Conservation (phyloP, 192 early-diverging fungal genomes). For the Backusella sp. region DNA sequence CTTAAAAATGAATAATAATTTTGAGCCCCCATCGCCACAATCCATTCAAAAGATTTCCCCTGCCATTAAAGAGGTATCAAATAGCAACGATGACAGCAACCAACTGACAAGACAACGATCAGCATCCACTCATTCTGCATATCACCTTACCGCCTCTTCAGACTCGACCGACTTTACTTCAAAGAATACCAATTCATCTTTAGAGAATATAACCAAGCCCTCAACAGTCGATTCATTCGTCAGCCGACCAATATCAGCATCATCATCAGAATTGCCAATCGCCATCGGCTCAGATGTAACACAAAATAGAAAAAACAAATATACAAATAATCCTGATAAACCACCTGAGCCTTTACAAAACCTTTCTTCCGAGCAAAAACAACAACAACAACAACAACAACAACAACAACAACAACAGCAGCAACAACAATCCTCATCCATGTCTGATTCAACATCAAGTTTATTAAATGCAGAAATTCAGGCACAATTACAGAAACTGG, state of each 20-base stretch:
- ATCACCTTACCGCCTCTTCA: not conserved
- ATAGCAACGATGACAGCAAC: not conserved
- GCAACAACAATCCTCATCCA: not conserved
- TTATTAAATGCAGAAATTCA: not conserved
- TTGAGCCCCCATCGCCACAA: conserved; percentile 1
- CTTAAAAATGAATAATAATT: conserved; percentile 1
- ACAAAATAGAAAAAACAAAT: not conserved
- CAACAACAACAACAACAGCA: not conserved
- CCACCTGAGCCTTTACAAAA: not conserved
- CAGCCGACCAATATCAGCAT: not conserved
- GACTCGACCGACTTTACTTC: not conserved
- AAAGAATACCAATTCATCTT: not conserved
- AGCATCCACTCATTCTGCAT: not conserved
- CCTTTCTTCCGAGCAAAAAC: conserved; percentile 1
- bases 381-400: not conserved
- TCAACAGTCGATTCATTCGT: not conserved
- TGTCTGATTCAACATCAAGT: not conserved
- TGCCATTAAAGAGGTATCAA: not conserved
- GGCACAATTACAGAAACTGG: not conserved
- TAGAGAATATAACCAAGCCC: not conserved
- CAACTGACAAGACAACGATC: not conserved
- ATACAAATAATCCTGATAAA: conserved; percentile 3
- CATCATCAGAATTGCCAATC: not conserved
- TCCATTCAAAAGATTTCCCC: not conserved
- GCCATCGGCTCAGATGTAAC: not conserved